These are phyloP conservation scores for Aspergillus saccharolyticus DNA, from an alignment of 495 filamentous ascomycete genomes.

Conservation along the genomic window DNA sequence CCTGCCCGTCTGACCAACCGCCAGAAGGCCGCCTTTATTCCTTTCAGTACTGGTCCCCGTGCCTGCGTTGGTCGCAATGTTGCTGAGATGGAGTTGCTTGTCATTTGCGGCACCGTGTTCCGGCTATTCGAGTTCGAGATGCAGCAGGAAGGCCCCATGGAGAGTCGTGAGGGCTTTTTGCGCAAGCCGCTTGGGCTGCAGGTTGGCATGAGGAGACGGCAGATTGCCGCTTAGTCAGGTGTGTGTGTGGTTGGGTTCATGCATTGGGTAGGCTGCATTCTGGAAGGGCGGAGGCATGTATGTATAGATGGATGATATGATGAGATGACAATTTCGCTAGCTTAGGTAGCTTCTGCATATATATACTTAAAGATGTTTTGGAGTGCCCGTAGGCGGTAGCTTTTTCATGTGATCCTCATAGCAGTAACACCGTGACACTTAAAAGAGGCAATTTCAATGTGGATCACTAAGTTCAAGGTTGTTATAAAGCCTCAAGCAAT, in stretches of 20 bases:
- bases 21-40: slow-evolving; percentile 79
- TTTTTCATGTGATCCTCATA: not conserved
- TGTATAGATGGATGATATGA: not conserved
- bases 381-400: too few species aligned
- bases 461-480: too few species aligned
- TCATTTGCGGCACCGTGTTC: slow-evolving; percentile 75
- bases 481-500: too few species aligned
- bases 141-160: slow-evolving; percentile 60
- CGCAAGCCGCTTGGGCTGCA: slow-evolving; percentile 75
- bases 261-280: not conserved
- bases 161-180: slow-evolving; percentile 84
- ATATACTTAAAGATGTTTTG: not conserved
- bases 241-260: not conserved
- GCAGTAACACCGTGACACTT: not conserved
- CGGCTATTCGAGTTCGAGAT: slow-evolving; percentile 70
- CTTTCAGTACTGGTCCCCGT: slow-evolving; percentile 76
- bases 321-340: not conserved
- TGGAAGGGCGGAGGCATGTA: not conserved
- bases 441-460: too few species aligned
- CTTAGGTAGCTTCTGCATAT: not conserved
- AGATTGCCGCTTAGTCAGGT: not conserved
- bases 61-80: slow-evolving; percentile 83
- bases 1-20: slow-evolving; percentile 47
- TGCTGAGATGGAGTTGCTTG: slow-evolving; percentile 87
- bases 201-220: slow-evolving; percentile 57